phyloP scores from a whole-genome alignment of 106 monocot species.

The Allium cepa region DNA sequence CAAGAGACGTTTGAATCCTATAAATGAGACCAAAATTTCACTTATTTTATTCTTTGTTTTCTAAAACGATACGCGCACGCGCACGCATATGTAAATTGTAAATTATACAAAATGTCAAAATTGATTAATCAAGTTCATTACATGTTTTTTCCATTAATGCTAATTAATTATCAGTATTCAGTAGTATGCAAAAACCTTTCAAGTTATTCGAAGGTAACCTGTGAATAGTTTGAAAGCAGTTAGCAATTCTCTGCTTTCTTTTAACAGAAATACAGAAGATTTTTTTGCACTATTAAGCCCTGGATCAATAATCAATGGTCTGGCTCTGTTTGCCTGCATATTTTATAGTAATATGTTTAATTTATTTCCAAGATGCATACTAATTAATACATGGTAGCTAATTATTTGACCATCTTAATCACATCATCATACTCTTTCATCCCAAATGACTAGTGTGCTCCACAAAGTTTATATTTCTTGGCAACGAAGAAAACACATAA shows the following conservation, averaged over 20 bases:
- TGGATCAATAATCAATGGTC: slow-evolving; percentile 58
- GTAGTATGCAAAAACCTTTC: too few species aligned
- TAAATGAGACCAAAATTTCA: too few species aligned
- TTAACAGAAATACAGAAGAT: slow-evolving; percentile 31
- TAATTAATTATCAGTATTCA: too few species aligned
- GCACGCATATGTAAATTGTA: too few species aligned
- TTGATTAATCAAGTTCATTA: too few species aligned
- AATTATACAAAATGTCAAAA: too few species aligned
- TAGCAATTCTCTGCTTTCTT: slow-evolving; percentile 31
- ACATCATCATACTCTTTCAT: slow-evolving; percentile 35
- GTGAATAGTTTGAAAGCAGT: slow-evolving; percentile 63
- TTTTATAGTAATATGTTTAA: background rate
- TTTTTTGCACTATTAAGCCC: slow-evolving; percentile 38
- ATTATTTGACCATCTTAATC: background rate
- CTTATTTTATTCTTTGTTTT: too few species aligned
- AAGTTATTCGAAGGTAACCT: slow-evolving; percentile 12
- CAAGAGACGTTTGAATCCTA: too few species aligned
- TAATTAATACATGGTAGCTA: background rate
- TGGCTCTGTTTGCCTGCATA: slow-evolving; percentile 36
- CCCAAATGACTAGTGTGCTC: slow-evolving; percentile 49
- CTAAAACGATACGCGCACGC: too few species aligned
- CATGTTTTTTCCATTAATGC: too few species aligned
- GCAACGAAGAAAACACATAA: slow-evolving; percentile 29
- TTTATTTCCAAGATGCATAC: background rate
- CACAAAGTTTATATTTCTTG: slow-evolving; percentile 48